Base-by-base conservation (phyloP, 2,329 filamentous ascomycete species). In the Penicillium sp. region DNA sequence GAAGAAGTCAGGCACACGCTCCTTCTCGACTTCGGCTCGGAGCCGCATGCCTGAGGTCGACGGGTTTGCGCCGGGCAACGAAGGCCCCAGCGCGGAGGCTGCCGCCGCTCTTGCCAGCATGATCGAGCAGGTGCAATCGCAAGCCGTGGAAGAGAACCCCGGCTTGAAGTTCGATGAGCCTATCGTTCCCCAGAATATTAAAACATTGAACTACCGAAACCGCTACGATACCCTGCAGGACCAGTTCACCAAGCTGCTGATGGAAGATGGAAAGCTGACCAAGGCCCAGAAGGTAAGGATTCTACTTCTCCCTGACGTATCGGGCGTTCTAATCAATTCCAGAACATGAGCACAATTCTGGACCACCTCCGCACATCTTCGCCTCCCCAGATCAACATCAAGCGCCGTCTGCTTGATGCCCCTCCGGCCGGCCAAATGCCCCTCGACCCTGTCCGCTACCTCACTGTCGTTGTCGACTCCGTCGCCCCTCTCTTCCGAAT, bases 191-290 rank as follows among this genome's bases (percentile, higher is more conserved):
- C 83, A 87, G 9, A 81, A 56, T 2, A 2, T 52, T 24, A 52
- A 83, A 53, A 78, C 81, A 27, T 75, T 81, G 54, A 82, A 90
- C 75, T 77, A 93, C 65, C 89, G 92, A 74, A 81, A 90, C 70
- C 86, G 94, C 67, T 96, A 97, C 71, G 89, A 97, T 70, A 86
- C 90, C 1, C 82, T 97, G 7, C 80, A 97, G 45, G 81, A 88
- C 61, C 94, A 97, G 78, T 82, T 97, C 65, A 96, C 92, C 16
- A 92, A 92, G 71, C 81, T 96, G 64, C 76, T 99, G 60, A 99
- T 97, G 93, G 81, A 82, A 66, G 85, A 97, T 75, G 94, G 94
- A 65, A 95, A 97, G 80, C 85, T 96, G 71, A 89, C 88, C 69
- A 83, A 85, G 72, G 94, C 94, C n/a, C 91, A 99, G 75, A 86